Evolutionary conservation across 163 green algal species (phyloP), one percentile per base, ranked within the genome.

Genomic region (Scenedesmus sp.): DNA sequence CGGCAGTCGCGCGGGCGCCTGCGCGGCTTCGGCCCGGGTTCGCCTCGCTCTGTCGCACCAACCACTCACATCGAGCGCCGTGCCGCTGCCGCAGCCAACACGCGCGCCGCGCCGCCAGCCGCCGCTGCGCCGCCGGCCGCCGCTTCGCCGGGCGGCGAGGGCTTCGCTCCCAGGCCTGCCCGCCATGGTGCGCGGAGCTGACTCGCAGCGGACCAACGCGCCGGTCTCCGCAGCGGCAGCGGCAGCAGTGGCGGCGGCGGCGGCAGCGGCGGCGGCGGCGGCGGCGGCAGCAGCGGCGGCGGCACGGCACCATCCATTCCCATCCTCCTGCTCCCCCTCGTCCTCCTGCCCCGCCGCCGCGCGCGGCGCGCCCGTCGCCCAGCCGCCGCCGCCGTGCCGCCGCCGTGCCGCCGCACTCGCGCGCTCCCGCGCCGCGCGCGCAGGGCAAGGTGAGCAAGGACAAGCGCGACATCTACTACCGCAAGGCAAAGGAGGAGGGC

Each of bases 391-490:
- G n/a, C n/a, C n/a, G n/a, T n/a, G n/a, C n/a, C n/a, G n/a, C n/a
- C n/a, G n/a, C n/a, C n/a, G n/a, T n/a, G n/a, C n/a, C n/a, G n/a
- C n/a, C n/a, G n/a, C n/a, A n/a, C n/a, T n/a, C n/a, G n/a, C n/a
- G n/a, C n/a, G n/a, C n/a, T n/a, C n/a, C n/a, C n/a, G n/a, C n/a
- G n/a, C n/a, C n/a, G n/a, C n/a, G n/a, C n/a, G n/a, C n/a, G n/a
- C n/a, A n/a, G 71, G 71, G 71, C 0, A 80, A 80, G 45, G 77
- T 75, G 5, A 91, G 80, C 9, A 97, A 97, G 79, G 93, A 98
- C 77, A 97, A 97, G 67, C 88, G 96, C 2, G 96, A 99, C 76
- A 98, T 99, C 24, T 99, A 98, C 77, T 99, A 99, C 82, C 84
- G 96, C 1, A 97, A 95, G 67, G 94, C 92, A 10, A 99, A 99